Conservation (phyloP, 495 filamentous ascomycete genomes). For the Neurospora africana region DNA sequence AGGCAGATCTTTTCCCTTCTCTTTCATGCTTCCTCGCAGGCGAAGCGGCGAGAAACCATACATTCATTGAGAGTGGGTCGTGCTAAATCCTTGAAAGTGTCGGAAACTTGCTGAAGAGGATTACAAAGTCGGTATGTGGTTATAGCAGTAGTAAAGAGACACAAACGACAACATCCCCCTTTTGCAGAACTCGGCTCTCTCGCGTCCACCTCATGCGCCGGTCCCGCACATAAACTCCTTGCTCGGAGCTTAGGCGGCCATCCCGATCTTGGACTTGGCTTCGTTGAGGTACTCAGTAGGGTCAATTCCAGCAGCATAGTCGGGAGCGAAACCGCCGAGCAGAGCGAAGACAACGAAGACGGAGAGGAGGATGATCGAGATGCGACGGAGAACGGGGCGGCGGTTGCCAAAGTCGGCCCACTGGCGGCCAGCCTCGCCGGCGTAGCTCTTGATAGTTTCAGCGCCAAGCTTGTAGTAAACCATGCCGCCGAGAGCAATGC, state of each 20-base stretch:
- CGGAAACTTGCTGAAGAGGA: background rate
- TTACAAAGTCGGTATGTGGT: background rate
- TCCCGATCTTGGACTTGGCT: constrained; percentile 38
- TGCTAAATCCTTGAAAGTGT: background rate
- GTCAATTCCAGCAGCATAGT: constrained; percentile 37
- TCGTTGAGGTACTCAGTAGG: constrained; percentile 32
- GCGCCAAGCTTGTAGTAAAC: constrained; percentile 95
- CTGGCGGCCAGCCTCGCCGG: constrained; percentile 52
- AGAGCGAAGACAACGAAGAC: constrained; percentile 57
- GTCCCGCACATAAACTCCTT: background rate
- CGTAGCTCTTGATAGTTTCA: constrained; percentile 71
- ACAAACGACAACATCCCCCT: background rate
- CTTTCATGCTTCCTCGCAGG: background rate
- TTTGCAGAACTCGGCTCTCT: background rate
- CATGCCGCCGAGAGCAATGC: constrained; percentile 79
- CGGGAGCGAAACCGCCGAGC: constrained; percentile 44
- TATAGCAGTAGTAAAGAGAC: background rate
- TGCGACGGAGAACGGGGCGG: constrained; percentile 65
- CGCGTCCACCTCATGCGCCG: background rate
- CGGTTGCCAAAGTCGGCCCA: constrained; percentile 82
- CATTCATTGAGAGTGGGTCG: background rate
- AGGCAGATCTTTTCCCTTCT: background rate
- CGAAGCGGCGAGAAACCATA: background rate
- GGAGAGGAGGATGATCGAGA: constrained; percentile 51
- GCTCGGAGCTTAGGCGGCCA: constrained; percentile 16